These are phyloP conservation scores for Setomelanomma holmii DNA, from an alignment of 2,329 filamentous ascomycete genomes.

Conservation along the genomic window DNA sequence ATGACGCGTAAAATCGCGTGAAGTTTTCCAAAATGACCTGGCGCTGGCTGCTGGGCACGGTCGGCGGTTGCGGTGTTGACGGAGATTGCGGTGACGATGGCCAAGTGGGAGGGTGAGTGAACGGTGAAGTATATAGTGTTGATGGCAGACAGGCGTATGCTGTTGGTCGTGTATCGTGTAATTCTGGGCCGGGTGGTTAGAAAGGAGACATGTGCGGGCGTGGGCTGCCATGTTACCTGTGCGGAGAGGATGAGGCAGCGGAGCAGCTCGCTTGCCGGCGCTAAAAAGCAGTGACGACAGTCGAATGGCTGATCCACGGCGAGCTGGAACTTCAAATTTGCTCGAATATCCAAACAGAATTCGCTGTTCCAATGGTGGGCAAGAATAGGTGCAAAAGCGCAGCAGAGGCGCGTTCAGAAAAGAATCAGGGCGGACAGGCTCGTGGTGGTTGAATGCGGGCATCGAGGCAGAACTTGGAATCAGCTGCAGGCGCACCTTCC, in stretches of 20 bases:
- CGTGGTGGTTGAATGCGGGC: conserved; percentile 1
- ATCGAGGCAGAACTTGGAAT: conserved; percentile 12
- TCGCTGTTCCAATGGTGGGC: background rate
- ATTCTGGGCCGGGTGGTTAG: conserved; percentile 23
- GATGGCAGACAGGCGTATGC: conserved; percentile 24
- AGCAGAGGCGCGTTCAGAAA: background rate
- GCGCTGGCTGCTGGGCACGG: conserved; percentile 32
- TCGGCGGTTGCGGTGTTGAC: conserved; percentile 28
- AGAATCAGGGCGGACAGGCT: background rate
- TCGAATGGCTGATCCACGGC: conserved; percentile 17
- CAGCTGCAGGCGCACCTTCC: conserved; percentile 14
- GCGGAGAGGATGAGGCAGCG: conserved; percentile 40
- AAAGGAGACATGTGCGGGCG: conserved; percentile 31
- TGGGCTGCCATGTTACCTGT: conserved; percentile 38
- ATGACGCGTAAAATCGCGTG: conserved; percentile 53
- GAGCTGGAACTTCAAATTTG: conserved; percentile 14
- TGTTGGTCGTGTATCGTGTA: conserved; percentile 22
- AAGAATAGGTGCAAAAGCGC: background rate
- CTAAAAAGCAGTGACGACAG: conserved; percentile 40
- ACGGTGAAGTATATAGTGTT: conserved; percentile 21
- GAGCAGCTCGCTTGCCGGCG: conserved; percentile 42
- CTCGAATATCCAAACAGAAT: background rate
- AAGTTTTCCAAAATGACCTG: conserved; percentile 31
- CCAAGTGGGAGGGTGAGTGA: conserved; percentile 20
- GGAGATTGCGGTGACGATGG: conserved; percentile 46